A percentile compares a stretch with the other conserved stretches of the same genome.
phyloP scores from a whole-genome alignment of 139 green algal species.

The Coelastrella sp. region DNA sequence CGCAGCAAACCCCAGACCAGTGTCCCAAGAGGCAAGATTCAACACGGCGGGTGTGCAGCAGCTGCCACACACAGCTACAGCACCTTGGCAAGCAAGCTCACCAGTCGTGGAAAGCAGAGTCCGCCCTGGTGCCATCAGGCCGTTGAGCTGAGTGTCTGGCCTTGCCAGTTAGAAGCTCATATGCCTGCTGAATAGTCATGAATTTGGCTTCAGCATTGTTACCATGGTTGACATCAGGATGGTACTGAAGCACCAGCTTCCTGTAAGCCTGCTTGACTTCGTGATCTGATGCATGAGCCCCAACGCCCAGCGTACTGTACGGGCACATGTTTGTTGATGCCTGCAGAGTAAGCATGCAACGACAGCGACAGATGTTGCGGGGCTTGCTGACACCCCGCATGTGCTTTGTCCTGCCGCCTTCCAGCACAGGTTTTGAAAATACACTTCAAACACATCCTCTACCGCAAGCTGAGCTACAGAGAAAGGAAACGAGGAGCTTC shows the following conservation, averaged over 20 bases:
- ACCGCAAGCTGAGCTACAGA: too few species aligned
- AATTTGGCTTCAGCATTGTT: constrained; percentile 47
- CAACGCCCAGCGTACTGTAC: constrained; percentile 52
- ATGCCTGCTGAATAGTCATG: constrained; percentile 57
- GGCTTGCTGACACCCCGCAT: too few species aligned
- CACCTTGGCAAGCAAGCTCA: background rate
- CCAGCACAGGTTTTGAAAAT: too few species aligned
- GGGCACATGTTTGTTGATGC: constrained; percentile 37
- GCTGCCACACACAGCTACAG: background rate
- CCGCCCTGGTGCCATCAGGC: constrained; percentile 8
- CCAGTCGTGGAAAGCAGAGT: constrained; percentile 65
- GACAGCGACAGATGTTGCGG: background rate
- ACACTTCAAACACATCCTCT: too few species aligned
- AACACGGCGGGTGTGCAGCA: background rate
- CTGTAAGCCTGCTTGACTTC: constrained; percentile 62
- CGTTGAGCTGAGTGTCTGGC: background rate
- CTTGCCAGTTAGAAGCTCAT: constrained; percentile 54
- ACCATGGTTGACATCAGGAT: constrained; percentile 57
- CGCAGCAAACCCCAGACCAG: background rate
- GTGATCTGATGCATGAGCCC: constrained; percentile 43
- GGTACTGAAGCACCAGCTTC: constrained; percentile 51
- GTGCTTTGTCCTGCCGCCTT: too few species aligned
- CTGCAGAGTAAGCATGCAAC: constrained; percentile 12
- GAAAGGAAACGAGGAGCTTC: too few species aligned
- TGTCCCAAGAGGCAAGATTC: background rate